Base-by-base conservation (phyloP, 768 basidiomycete species). In the Pisolithus microcarpus region DNA sequence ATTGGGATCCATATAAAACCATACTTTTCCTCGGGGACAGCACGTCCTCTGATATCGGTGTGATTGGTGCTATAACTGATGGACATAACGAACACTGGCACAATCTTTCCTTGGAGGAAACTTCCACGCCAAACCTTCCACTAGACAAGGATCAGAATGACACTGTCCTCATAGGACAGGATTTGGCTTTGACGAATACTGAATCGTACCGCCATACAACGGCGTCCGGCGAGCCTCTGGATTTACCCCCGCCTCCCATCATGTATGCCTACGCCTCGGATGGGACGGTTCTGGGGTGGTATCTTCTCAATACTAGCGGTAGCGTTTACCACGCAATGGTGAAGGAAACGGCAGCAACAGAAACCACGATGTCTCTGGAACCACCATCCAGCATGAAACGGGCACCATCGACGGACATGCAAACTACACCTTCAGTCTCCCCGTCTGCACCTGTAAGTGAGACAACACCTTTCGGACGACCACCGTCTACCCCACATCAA, bases 221-320 rank as follows among this genome's bases (percentile, higher is more conserved):
- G 10, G 59, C 70, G 15, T 72, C 73, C 0, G 75, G 75, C 4
- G 75, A 76, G 55, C 64, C 62, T 13, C 58, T 69, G 6, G 71
- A 72, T 11, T 53, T 75, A 2, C 75, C 78, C 10, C 69, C 77
- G 9, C 73, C 74, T 11, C 88, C 88, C 0, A 72, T 88, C 50
- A 67, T 89, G 65, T 89, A 81, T 62, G 82, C 79, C 3, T 90
- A 87, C 64, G 74, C 86, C 10, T 87, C 82, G 49, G 88, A 91
- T 59, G 88, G 88, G 18, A 86, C 87, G 0, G 49, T 91, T 21
- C 76, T 81, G 44, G 88, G 74, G 4, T 91, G 88, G 87, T 72
- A 81, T 61, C 60, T 85, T 19, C 77, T 86, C 36, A 79, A 84
- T 60, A 69, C 72, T 7, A 76, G 75, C 38, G 74, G 72, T 1